These are phyloP conservation scores for Fusarium pseudonygamai DNA, from an alignment of 2,329 filamentous ascomycete genomes.

Conservation along the genomic window DNA sequence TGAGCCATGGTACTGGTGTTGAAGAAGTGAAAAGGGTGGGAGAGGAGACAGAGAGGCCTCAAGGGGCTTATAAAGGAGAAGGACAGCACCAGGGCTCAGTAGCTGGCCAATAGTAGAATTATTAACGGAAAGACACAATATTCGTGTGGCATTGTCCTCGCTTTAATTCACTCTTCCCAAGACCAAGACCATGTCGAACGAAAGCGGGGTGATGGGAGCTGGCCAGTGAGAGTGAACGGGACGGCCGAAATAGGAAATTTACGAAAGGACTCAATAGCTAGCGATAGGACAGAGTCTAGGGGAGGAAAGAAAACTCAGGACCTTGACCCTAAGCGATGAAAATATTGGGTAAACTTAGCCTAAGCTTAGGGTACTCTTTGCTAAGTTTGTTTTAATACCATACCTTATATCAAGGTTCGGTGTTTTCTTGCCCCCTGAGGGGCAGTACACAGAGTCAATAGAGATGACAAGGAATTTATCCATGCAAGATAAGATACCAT, in stretches of 20 bases:
- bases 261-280: background rate
- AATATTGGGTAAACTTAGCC: background rate
- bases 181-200: background rate
- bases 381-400: background rate
- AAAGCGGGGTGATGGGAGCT: constrained; percentile 34
- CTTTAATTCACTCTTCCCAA: constrained; percentile 6
- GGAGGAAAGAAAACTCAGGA: background rate
- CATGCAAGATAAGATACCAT: background rate
- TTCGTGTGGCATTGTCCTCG: constrained; percentile 4
- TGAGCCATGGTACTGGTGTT: constrained; percentile 26
- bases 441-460: background rate
- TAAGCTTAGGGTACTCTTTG: background rate
- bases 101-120: background rate
- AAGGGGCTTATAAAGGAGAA: background rate
- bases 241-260: constrained; percentile 46
- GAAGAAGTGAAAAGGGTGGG: background rate
- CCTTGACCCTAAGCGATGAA: background rate
- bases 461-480: background rate
- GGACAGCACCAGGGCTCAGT: background rate
- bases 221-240: constrained; percentile 43
- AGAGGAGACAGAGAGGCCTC: background rate
- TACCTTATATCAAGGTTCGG: background rate
- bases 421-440: background rate
- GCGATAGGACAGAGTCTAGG: background rate
- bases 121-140: background rate